These are phyloP conservation scores for Neopestalotiopsis clavispora DNA, from an alignment of 2,329 filamentous ascomycete genomes.

Conservation along the genomic window DNA sequence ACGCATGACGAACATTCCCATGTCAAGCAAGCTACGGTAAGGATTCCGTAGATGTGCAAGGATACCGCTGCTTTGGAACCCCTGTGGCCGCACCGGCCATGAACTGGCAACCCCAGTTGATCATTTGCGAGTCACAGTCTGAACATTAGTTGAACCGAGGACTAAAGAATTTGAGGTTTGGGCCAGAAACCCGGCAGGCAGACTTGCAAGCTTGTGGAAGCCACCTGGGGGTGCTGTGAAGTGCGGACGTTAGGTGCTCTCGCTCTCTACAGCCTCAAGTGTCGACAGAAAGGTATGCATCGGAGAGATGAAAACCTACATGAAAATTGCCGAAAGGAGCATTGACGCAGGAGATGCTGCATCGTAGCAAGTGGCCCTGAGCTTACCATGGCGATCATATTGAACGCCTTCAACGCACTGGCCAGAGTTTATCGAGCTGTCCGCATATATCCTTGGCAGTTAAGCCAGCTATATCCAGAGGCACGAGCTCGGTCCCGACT, in stretches of 20 bases:
- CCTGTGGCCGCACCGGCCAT: not conserved
- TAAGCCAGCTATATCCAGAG: not conserved
- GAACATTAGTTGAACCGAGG: no score
- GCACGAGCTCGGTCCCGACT: not conserved
- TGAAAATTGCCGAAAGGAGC: no score
- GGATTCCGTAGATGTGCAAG: conserved; percentile 10
- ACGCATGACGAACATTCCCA: conserved; percentile 3
- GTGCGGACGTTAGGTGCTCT: no score
- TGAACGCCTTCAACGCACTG: not conserved
- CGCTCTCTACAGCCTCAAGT: no score
- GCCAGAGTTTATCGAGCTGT: conserved; percentile 7
- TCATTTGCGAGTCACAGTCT: not conserved
- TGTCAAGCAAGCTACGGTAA: not conserved
- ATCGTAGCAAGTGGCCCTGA: not conserved
- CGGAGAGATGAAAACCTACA: no score
- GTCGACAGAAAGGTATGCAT: no score
- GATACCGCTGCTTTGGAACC: not conserved
- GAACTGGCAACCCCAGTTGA: not conserved
- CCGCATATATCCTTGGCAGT: not conserved
- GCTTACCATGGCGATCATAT: conserved; percentile 1
- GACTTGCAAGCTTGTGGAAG: no score
- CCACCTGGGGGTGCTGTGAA: no score
- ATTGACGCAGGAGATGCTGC: no score
- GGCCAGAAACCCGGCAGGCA: no score
- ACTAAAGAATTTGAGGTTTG: no score